Evolutionary conservation across 1,284 basidiomycete genomes (phyloP), one percentile per base, ranked within the genome.

Genomic region (Ustanciosporium gigantosporum): DNA sequence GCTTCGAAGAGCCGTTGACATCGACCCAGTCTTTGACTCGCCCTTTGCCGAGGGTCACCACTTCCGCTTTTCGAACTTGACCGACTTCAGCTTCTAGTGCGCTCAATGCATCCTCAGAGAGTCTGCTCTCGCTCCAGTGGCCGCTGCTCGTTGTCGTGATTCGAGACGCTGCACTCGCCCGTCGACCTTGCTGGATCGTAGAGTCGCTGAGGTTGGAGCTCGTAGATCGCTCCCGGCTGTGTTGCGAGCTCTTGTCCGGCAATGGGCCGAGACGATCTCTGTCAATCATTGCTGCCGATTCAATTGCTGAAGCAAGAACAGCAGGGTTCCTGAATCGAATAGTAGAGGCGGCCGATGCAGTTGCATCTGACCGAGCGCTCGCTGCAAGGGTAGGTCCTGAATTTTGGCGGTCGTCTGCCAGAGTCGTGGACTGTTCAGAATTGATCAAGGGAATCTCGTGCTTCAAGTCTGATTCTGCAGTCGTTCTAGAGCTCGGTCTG

Each of bases 61-160:
- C 64, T 39, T 66, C 58, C 13, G 64, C 44, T 5, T 58, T 42
- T 21, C 58, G 40, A 0, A 58, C 64, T 11, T 66, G 58, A 15
- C 64, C 58, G 4, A 66, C 57, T 21, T 66, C 64, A 14, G 64
- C 64, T 23, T 62, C 64, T 15, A 62, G 19, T n/a, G 53, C 64
- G 36, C 58, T 62, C 23, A 62, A 20, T 1, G 64, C 56, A 23
- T 61, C 57, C 23, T 66, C 58, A 4, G 52, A 62, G 14, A 57
- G 24, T 2, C 48, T 36, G 25, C 59, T 46, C 25, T 62, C 59
- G 39, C 59, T 62, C 45, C 45, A 57, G 23, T 49, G 53, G 7
- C 53, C 53, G 36, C 59, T 62, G 46, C 57, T 60, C 3, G 42
- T 34, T n/a, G n/a, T n/a, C 7, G 57, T 60, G 14, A 53, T 19